Evolutionary conservation across 352 stramenopile species (phyloP), one percentile per base, ranked within the genome.

Genomic region (Phytopythium mirpurense): DNA sequence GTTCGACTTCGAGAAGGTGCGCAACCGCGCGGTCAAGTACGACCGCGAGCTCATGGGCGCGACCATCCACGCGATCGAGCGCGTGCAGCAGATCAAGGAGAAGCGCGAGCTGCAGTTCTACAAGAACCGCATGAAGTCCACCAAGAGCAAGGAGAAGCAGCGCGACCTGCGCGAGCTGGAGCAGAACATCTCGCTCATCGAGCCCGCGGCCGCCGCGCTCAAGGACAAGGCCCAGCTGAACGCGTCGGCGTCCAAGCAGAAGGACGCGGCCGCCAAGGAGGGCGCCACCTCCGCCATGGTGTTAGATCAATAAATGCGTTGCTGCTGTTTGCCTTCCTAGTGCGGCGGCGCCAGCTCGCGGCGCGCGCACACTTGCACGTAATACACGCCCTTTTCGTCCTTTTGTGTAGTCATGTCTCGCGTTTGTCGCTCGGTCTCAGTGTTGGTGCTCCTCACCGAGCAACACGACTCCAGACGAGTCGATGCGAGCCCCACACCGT

Each of bases 1-100:
- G 38, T 99, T 99, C 75, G 97, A 99, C 72, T 99, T 99, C 61
- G 97, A 99, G 71, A 99, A 99, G 82, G 74, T 97, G 72, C 83
- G 98, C 47, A 98, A 99, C 76, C 86, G 96, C 52, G 97, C 97
- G 19, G 92, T 99, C 57, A 99, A 99, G 72, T 99, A 99, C 78
- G 96, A 99, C 80, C 88, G 97, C 54, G 90, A 99, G 68, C 83
- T 99, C 23, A 99, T 99, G 91, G 93, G 92, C 53, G 96, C 97
- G 63, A 99, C 98, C 34, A 93, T 99, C 42, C 81, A 98, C 71
- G 97, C 96, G 45, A 99, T 99, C 74, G 93, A 99, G 71, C 88
- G 95, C 49, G 95, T 99, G 51, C 78, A 97, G 57, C 83, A 98
- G 66, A 99, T 99, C 71, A 97, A 98, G 83, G 83, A 96, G 64